A percentile compares a stretch with the other conserved stretches of the same genome.
phyloP scores from a whole-genome alignment of 768 basidiomycete species.

The Myochromella boudieri region DNA sequence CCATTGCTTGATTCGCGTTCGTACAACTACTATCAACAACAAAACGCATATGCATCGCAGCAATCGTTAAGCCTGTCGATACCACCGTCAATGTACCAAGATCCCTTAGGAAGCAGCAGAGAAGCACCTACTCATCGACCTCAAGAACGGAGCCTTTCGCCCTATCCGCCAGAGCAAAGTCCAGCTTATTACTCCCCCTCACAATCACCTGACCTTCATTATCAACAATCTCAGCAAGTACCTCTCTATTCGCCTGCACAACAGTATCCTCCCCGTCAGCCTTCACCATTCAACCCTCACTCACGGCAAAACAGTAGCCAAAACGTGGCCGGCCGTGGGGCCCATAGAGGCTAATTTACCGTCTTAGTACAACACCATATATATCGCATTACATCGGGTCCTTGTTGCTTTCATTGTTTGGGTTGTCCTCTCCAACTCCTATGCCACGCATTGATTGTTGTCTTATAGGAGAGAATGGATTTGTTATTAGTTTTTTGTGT shows the following conservation, averaged over 20 bases:
- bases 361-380: background rate
- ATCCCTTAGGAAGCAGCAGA: constrained; percentile 37
- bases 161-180: constrained; percentile 23
- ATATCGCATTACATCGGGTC: background rate
- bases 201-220: constrained; percentile 23
- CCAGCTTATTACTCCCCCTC: constrained; percentile 27
- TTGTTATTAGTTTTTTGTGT: background rate
- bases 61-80: constrained; percentile 39
- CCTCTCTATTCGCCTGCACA: constrained; percentile 13
- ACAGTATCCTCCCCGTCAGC: constrained; percentile 28
- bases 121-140: constrained; percentile 70
- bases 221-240: constrained; percentile 16
- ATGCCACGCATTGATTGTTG: background rate
- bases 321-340: constrained; percentile 43
- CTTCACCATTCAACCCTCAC: constrained; percentile 26
- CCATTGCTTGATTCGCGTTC: constrained; percentile 51
- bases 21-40: constrained; percentile 32
- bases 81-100: constrained; percentile 42
- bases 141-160: constrained; percentile 38
- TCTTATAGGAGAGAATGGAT: background rate
- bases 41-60: constrained; percentile 35
- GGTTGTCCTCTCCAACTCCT: background rate
- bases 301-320: constrained; percentile 27
- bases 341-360: constrained; percentile 28
- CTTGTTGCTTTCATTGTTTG: background rate